These are phyloP conservation scores for Candida sithepensis DNA, from an alignment of 805 yeast genomes.

Conservation along the genomic window DNA sequence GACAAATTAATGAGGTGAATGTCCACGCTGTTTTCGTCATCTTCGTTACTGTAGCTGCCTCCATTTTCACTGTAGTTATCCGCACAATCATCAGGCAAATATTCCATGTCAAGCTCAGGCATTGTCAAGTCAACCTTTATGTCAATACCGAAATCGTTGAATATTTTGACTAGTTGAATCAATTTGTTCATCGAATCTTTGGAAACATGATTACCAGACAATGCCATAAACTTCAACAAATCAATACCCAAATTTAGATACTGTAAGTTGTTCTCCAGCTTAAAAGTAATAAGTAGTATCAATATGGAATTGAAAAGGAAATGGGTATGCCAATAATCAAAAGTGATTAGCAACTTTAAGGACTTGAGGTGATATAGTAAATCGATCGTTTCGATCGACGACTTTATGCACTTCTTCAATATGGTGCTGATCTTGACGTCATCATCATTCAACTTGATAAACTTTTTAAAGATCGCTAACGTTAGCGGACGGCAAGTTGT, in stretches of 20 bases:
- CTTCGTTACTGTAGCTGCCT: neutral
- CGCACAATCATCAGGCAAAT: constrained; percentile 5
- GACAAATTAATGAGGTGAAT: constrained; percentile 12
- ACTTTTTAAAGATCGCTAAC: constrained; percentile 32
- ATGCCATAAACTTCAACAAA: constrained; percentile 26
- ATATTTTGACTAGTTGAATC: constrained; percentile 18
- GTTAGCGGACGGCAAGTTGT: constrained; percentile 35
- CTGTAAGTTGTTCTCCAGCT: constrained; percentile 8
- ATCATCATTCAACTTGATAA: constrained; percentile 15
- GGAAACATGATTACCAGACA: constrained; percentile 27
- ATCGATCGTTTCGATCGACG: constrained; percentile 32
- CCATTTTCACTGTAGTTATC: constrained; percentile 2
- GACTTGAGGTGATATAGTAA: constrained; percentile 26
- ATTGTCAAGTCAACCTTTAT: constrained; percentile 12
- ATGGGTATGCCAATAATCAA: constrained; percentile 39
- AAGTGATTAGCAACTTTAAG: constrained; percentile 31
- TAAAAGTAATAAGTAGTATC: constrained; percentile 24
- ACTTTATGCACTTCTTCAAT: constrained; percentile 27
- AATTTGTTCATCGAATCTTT: constrained; percentile 25
- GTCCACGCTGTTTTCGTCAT: constrained; percentile 5
- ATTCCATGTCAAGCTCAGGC: constrained; percentile 11
- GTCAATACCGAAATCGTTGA: constrained; percentile 18
- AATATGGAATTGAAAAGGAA: constrained; percentile 34
- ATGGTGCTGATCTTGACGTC: constrained; percentile 25
- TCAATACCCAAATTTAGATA: constrained; percentile 20